Evolutionary conservation across 1,284 basidiomycete species (phyloP).

Genomic region (Austropuccinia psidii): DNA sequence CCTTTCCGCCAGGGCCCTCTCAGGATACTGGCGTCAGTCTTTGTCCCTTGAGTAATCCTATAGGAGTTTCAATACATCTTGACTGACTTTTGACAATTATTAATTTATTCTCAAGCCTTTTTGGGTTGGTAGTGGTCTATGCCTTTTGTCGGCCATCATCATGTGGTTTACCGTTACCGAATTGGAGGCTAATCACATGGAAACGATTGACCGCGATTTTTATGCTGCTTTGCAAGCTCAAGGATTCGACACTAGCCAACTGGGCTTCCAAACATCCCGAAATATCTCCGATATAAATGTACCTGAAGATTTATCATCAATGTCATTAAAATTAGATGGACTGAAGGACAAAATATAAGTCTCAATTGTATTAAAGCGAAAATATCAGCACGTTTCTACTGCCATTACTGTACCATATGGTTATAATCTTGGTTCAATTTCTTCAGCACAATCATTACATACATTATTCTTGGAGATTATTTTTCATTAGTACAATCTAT

Average conservation of each 20-base stretch:
- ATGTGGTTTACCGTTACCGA: slow-evolving; percentile 35
- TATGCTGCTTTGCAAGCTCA: slow-evolving; percentile 66
- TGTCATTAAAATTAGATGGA: no score
- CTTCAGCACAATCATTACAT: no score
- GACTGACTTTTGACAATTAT: not conserved
- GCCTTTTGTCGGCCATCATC: slow-evolving; percentile 14
- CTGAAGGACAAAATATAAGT: no score
- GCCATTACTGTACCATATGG: no score
- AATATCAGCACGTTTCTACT: no score
- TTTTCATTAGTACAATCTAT: no score
- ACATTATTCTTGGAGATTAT: no score
- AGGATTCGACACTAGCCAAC: slow-evolving; percentile 64
- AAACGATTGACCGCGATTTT: slow-evolving; percentile 53
- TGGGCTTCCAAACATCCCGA: slow-evolving; percentile 53
- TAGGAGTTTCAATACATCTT: no score
- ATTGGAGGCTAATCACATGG: slow-evolving; percentile 24
- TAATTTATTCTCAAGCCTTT: slow-evolving; percentile 16
- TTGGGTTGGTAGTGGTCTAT: slow-evolving; percentile 34
- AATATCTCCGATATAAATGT: not conserved
- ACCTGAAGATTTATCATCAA: no score
- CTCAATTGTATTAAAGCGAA: no score
- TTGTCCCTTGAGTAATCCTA: not conserved
- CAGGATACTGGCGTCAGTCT: slow-evolving; percentile 27
- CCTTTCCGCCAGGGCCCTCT: slow-evolving; percentile 16
- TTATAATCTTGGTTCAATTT: no score